A percentile compares a stretch with the other conserved stretches of the same genome.
Evolutionary conservation across 169 alveolate species (phyloP).

Genomic region (Plasmodium ovale): DNA sequence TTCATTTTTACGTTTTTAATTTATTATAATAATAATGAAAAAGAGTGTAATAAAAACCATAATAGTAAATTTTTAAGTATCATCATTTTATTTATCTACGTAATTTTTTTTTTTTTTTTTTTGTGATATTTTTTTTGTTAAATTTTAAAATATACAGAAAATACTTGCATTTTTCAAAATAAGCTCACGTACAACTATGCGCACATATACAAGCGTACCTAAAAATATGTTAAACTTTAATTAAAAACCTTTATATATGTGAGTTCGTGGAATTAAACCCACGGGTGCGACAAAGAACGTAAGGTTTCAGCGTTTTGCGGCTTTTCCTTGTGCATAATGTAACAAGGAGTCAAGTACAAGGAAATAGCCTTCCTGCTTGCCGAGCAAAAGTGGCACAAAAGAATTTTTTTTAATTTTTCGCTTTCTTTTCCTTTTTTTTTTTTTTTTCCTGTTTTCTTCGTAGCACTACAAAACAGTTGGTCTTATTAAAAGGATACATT

Average conservation of each 20-base stretch:
- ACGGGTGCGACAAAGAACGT: no score
- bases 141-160: slow-evolving; percentile 55
- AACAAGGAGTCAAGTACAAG: no score
- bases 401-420: no score
- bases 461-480: neutral
- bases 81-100: slow-evolving; percentile 14
- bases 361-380: no score
- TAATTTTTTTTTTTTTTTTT: slow-evolving; percentile 6
- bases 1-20: neutral
- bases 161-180: slow-evolving; percentile 13
- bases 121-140: slow-evolving; percentile 42
- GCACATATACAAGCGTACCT: no score
- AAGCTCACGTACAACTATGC: neutral
- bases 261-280: no score
- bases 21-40: neutral
- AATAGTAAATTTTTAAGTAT: slow-evolving; percentile 10
- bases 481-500: neutral
- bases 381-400: no score
- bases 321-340: no score
- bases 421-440: neutral
- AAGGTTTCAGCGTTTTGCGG: neutral
- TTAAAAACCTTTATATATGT: neutral
- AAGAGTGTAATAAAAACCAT: neutral
- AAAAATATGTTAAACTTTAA: no score
- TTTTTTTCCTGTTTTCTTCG: neutral